A percentile compares a stretch with the other conserved stretches of the same genome.
phyloP scores from a whole-genome alignment of 768 basidiomycete genomes.

The Mycena galopus region DNA sequence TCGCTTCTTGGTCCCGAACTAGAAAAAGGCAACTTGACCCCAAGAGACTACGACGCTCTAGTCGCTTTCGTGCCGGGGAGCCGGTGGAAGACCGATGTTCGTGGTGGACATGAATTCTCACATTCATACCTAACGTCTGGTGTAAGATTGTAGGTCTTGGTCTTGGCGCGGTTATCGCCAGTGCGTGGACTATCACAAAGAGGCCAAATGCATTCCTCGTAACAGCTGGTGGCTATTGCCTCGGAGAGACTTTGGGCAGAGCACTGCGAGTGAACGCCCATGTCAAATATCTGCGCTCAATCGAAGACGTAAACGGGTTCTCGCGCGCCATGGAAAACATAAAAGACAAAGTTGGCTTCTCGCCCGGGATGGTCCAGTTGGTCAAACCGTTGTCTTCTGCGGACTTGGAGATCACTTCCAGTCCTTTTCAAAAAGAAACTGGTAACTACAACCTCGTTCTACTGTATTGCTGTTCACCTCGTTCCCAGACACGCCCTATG shows the following conservation, averaged over 20 bases:
- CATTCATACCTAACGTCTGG: background rate
- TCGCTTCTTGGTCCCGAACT: slow-evolving; percentile 29
- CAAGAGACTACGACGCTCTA: slow-evolving; percentile 26
- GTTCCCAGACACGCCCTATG: slow-evolving; percentile 26
- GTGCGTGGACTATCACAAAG: background rate
- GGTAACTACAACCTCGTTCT: background rate
- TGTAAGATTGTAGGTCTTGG: slow-evolving; percentile 5
- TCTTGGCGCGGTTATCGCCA: background rate
- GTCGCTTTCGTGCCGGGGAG: background rate
- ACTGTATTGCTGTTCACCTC: background rate
- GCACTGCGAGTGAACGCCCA: slow-evolving; percentile 11
- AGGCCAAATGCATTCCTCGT: background rate
- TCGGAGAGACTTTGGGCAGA: background rate
- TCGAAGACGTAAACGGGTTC: slow-evolving; percentile 32
- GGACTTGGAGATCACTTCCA: slow-evolving; percentile 10
- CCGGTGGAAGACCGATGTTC: slow-evolving; percentile 14
- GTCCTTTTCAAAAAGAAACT: slow-evolving; percentile 18
- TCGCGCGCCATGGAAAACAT: slow-evolving; percentile 34
- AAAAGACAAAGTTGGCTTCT: slow-evolving; percentile 28
- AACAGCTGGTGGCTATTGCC: background rate
- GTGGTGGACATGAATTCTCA: background rate
- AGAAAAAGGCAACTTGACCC: slow-evolving; percentile 25
- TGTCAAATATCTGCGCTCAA: background rate
- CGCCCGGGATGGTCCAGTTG: slow-evolving; percentile 8
- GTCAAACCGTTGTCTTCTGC: background rate